These are phyloP conservation scores for Epichloe bromicola DNA, from an alignment of 2,329 filamentous ascomycete genomes.

Conservation along the genomic window DNA sequence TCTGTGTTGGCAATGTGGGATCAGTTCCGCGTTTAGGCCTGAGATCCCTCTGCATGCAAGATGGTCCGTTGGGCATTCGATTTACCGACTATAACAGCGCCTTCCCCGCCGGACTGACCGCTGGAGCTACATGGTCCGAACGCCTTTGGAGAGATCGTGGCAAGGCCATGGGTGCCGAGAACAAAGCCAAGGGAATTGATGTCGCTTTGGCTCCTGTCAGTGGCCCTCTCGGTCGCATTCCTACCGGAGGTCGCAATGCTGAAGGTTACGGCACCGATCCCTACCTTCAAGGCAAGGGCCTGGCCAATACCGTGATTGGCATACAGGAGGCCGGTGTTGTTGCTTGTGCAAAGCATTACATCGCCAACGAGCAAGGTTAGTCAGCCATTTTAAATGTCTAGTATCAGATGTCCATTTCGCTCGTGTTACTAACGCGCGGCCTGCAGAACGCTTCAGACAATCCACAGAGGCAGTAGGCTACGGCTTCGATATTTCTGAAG, in stretches of 20 bases:
- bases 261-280: constrained; percentile 60
- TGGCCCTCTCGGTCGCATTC: constrained; percentile 33
- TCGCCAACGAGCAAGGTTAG: constrained; percentile 55
- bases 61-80: constrained; percentile 70
- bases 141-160: constrained; percentile 45
- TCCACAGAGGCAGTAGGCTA: constrained; percentile 35
- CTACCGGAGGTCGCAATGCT: constrained; percentile 45
- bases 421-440: neutral
- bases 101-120: constrained; percentile 65
- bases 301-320: constrained; percentile 61
- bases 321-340: constrained; percentile 75
- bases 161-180: constrained; percentile 42
- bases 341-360: constrained; percentile 69
- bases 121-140: constrained; percentile 74
- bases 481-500: constrained; percentile 50
- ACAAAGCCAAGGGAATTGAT: constrained; percentile 64
- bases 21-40: constrained; percentile 58
- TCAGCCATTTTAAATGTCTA: neutral
- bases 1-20: constrained; percentile 67
- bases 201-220: constrained; percentile 45
- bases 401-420: neutral
- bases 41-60: constrained; percentile 70
- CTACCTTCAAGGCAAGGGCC: constrained; percentile 57
- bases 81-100: constrained; percentile 68
- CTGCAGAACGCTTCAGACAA: constrained; percentile 57